Conservation (phyloP, 805 yeast genomes). For the Yarrowia sp. region DNA sequence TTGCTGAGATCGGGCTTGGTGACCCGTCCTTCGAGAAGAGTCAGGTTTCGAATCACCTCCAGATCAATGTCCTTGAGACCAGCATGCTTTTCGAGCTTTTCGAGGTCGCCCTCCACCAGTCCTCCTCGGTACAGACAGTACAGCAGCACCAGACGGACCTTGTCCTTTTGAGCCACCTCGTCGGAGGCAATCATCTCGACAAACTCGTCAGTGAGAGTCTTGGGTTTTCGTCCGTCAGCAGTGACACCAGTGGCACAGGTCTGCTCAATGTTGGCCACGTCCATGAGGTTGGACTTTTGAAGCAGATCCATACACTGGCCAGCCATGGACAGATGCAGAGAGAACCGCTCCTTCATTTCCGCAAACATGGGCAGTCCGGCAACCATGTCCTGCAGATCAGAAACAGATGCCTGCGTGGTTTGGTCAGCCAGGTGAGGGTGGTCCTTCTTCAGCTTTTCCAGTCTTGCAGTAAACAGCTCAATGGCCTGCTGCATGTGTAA, state of each 20-base stretch:
- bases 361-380: conserved; percentile 52
- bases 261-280: conserved; percentile 86
- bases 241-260: conserved; percentile 75
- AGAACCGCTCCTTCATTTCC: conserved; percentile 50
- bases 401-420: conserved; percentile 65
- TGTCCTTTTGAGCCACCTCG: conserved; percentile 63
- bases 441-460: conserved; percentile 70
- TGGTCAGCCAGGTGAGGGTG: conserved; percentile 80
- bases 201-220: conserved; percentile 65
- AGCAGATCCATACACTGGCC: conserved; percentile 70
- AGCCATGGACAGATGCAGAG: conserved; percentile 51
- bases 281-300: conserved; percentile 65
- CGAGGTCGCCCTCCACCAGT: conserved; percentile 71
- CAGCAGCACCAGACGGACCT: conserved; percentile 72
- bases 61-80: conserved; percentile 55
- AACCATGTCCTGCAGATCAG: conserved; percentile 77
- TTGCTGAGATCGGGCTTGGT: conserved; percentile 54
- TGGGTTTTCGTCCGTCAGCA: conserved; percentile 67
- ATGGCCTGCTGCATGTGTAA: conserved; percentile 77
- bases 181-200: conserved; percentile 56
- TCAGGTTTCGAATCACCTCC: conserved; percentile 64
- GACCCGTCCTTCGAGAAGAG: conserved; percentile 63
- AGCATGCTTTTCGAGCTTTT: conserved; percentile 67
- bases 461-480: conserved; percentile 62
- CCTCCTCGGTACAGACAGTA: conserved; percentile 80